Conservation (phyloP, 2,329 filamentous ascomycete genomes). For the Boeremia lycopersici region DNA sequence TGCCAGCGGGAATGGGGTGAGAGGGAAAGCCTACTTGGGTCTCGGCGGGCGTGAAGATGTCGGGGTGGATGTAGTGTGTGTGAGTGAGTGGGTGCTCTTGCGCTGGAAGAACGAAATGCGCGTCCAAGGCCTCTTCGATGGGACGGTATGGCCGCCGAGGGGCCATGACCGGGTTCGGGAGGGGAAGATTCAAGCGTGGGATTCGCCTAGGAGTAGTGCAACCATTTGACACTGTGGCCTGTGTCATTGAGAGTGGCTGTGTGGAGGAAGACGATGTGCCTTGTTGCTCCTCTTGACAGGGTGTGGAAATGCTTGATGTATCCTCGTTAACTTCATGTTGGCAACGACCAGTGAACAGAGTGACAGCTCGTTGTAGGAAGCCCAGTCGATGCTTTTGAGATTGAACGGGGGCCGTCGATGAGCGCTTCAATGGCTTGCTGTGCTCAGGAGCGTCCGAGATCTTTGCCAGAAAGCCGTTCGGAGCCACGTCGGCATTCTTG, state of each 20-base stretch:
- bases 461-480: not conserved
- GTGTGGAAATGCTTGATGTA: not conserved
- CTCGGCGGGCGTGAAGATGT: slow-evolving; percentile 10
- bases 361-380: slow-evolving; percentile 14
- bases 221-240: too few relatives aligned
- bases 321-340: not conserved
- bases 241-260: not conserved
- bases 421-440: not conserved
- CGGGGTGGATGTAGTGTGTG: slow-evolving; percentile 6
- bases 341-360: slow-evolving; percentile 20
- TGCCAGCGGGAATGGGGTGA: not conserved
- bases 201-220: too few relatives aligned
- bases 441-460: not conserved
- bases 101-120: slow-evolving; percentile 2
- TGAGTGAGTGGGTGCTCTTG: slow-evolving; percentile 6
- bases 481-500: not conserved
- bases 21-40: slow-evolving; percentile 17
- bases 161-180: not conserved
- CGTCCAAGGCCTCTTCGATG: not conserved
- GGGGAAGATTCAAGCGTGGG: too few relatives aligned
- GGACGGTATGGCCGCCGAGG: not conserved
- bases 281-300: not conserved
- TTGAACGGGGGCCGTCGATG: not conserved
- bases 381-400: not conserved
- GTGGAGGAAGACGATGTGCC: not conserved